phyloP scores from a whole-genome alignment of 139 green algal genomes.

The Nannochloris sp. region DNA sequence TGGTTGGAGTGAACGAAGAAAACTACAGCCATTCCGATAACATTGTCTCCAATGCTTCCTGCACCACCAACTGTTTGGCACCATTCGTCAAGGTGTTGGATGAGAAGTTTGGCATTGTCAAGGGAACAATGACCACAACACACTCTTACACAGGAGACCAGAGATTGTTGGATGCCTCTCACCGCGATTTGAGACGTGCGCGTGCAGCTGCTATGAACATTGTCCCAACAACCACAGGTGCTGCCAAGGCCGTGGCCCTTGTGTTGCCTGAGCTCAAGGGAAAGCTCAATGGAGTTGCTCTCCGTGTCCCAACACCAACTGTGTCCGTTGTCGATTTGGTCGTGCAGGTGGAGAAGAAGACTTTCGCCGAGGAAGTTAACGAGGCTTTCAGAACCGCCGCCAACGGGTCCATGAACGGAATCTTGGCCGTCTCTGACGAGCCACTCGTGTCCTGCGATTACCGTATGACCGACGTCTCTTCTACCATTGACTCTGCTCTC shows the following conservation, averaged over 20 bases:
- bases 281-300: conserved; percentile 95
- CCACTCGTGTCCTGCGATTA: conserved; percentile 98
- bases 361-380: conserved; percentile 99
- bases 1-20: conserved; percentile 92
- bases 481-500: conserved; percentile 89
- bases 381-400: conserved; percentile 86
- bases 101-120: conserved; percentile 98
- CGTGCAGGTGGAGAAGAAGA: conserved; percentile 98
- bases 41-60: conserved; percentile 97
- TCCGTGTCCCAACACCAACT: conserved; percentile 97
- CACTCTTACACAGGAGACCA: conserved; percentile 99
- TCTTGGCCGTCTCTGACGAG: conserved; percentile 84
- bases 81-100: conserved; percentile 99
- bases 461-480: conserved; percentile 72
- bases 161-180: conserved; percentile 94
- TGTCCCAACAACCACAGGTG: conserved; percentile 97
- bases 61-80: conserved; percentile 99
- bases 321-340: conserved; percentile 98
- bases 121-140: conserved; percentile 99
- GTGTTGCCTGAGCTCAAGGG: conserved; percentile 90
- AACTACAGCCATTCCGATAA: conserved; percentile 81
- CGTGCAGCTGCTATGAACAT: conserved; percentile 97
- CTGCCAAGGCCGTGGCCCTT: conserved; percentile 95
- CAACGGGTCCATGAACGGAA: conserved; percentile 73
- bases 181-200: conserved; percentile 93